Base-by-base conservation (phyloP, 2,329 filamentous ascomycete species). In the Cordyceps fumosorosea region DNA sequence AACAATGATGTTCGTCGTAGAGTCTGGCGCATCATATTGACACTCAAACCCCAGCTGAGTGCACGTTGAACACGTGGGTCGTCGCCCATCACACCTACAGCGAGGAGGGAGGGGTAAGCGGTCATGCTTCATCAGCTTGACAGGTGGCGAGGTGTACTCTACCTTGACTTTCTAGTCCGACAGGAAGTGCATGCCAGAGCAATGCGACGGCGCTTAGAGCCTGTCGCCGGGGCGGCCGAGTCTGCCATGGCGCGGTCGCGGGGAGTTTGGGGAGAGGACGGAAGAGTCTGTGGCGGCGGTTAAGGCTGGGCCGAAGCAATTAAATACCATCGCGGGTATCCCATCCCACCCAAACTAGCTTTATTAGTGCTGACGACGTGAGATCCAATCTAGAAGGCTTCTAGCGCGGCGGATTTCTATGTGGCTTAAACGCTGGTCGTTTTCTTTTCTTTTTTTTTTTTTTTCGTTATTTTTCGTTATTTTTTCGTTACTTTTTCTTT, bases 161-260 rank as follows among this genome's bases (percentile, higher is more conserved):
- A 68, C 59, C 65, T 65, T 20, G 68, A 69, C 54, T 69, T 69
- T 44, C 68, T 66, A 12, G 62, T 55, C 8, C 68, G 65, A 56
- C 68, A 69, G 11, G 62, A 56, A 47, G 59, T 65, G 62, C 67
- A 69, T n/a, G 67, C 67, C 26, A 69, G 62, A 22, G 66, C 62
- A 40, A 67, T 68, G 4, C 67, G 58, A 7, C 63, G 63, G 2
- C 63, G 56, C 37, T 65, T 65, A 14, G 56, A 55, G 29, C 59
- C 44, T 20, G 56, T 44, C 6, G 47, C 29, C 8, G 56, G 44
- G 20, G 32, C 14, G 14, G 11, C 47, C n/a, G 47, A 59, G 34
- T 59, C 47, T 42, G 56, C 56, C 56, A 59, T 59, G 56, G 47
- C 22, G 45, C 8, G 34, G 11, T 11, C 16, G 34, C 56, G 56